A percentile compares a stretch with the other conserved stretches of the same genome.
These are phyloP conservation scores for Plectosphaerella sp. DNA, from an alignment of 2,329 filamentous ascomycete species.

Conservation along the genomic window DNA sequence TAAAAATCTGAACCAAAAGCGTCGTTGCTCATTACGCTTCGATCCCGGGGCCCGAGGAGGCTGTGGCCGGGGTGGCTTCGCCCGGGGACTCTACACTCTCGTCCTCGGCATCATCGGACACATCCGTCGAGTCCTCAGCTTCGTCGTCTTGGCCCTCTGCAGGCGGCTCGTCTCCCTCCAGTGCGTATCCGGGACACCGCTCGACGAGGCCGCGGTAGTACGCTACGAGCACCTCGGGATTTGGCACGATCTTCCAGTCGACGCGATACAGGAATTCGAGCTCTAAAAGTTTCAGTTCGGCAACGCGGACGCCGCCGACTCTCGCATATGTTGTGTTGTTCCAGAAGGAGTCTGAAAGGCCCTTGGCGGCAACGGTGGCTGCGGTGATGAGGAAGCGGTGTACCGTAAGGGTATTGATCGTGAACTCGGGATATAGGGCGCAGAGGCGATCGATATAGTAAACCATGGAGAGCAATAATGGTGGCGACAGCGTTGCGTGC, in stretches of 20 bases:
- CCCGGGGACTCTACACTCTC: slow-evolving; percentile 13
- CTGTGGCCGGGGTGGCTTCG: slow-evolving; percentile 7
- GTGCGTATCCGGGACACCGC: slow-evolving; percentile 50
- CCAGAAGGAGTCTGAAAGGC: slow-evolving; percentile 95
- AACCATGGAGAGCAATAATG: slow-evolving; percentile 95
- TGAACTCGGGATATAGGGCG: slow-evolving; percentile 88
- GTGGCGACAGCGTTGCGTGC: slow-evolving; percentile 88
- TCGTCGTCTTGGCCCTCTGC: slow-evolving; percentile 21
- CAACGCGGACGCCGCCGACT: slow-evolving; percentile 86
- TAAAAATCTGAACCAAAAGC: background rate
- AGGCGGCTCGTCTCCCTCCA: slow-evolving; percentile 33
- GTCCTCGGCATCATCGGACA: slow-evolving; percentile 16
- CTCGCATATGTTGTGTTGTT: slow-evolving; percentile 95
- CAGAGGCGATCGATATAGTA: slow-evolving; percentile 97
- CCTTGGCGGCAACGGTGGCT: slow-evolving; percentile 92
- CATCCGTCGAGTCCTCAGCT: slow-evolving; percentile 24
- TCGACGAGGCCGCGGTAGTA: slow-evolving; percentile 88
- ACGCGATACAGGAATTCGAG: slow-evolving; percentile 89
- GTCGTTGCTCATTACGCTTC: background rate
- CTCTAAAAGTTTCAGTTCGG: slow-evolving; percentile 86
- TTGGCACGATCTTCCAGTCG: slow-evolving; percentile 95
- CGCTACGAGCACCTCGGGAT: slow-evolving; percentile 86
- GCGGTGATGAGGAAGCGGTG: slow-evolving; percentile 96
- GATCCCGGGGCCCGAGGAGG: background rate
- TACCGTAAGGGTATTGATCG: slow-evolving; percentile 92